phyloP scores from a whole-genome alignment of 2,329 filamentous ascomycete species.

The Fusarium nisikadoi region DNA sequence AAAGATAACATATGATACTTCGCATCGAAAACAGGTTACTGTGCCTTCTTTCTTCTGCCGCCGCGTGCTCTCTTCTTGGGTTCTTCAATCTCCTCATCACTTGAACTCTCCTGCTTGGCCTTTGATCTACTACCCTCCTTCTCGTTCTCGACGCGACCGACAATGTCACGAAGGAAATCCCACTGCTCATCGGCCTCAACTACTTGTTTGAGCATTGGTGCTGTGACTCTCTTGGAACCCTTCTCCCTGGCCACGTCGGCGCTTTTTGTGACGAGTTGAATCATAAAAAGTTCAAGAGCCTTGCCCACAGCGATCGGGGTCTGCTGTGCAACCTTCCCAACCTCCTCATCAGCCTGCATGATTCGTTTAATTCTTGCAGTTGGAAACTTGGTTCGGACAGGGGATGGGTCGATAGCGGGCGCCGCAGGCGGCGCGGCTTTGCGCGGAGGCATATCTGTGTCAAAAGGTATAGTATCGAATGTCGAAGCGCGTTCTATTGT shows the following conservation, averaged over 20 bases:
- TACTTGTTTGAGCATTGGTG: slow-evolving; percentile 90
- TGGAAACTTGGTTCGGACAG: slow-evolving; percentile 94
- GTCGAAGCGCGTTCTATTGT: slow-evolving; percentile 10
- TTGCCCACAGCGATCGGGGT: slow-evolving; percentile 96
- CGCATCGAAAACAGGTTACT: slow-evolving; percentile 20
- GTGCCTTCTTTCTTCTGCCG: slow-evolving; percentile 62
- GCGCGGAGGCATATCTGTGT: slow-evolving; percentile 50
- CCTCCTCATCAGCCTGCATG: slow-evolving; percentile 99
- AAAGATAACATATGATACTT: neutral
- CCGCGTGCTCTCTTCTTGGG: slow-evolving; percentile 60
- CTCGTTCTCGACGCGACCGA: slow-evolving; percentile 78
- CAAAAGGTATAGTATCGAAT: slow-evolving; percentile 17
- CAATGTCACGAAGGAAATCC: slow-evolving; percentile 93
- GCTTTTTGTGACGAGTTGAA: slow-evolving; percentile 88
- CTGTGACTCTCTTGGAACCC: slow-evolving; percentile 89
- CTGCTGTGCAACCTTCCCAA: slow-evolving; percentile 97
- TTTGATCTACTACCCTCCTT: slow-evolving; percentile 57
- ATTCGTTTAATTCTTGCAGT: slow-evolving; percentile 98
- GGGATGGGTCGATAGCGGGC: slow-evolving; percentile 66
- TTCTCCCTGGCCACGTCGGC: slow-evolving; percentile 84
- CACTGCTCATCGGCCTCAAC: slow-evolving; percentile 90
- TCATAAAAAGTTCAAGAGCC: slow-evolving; percentile 97
- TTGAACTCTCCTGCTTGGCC: slow-evolving; percentile 63
- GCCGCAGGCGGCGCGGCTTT: slow-evolving; percentile 50
- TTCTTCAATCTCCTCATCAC: slow-evolving; percentile 62